Evolutionary conservation across 768 basidiomycete genomes (phyloP), one percentile per base, ranked within the genome.

Genomic region (Omphalotus guepiniiformis): DNA sequence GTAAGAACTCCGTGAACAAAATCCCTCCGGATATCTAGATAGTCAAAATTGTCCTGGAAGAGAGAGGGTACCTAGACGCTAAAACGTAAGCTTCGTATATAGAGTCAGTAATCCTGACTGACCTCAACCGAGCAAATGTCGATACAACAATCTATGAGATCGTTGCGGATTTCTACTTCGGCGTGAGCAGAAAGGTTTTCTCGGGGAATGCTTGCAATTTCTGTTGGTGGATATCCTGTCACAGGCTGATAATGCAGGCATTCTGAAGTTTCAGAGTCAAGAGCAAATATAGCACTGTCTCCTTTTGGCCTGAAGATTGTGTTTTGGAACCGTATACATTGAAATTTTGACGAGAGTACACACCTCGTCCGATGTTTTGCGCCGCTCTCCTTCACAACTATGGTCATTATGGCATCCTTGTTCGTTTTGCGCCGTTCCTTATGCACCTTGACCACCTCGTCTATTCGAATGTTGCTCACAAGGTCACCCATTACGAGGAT

Each of bases 31-130:
- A 98, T 78, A 66, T 94, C 92, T 12, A 83, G 82, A 59, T 94
- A 97, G 68, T 98, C 96, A 59, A 99, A 99, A 68, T 98, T 98
- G 68, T 98, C 96, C 63, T 94, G 93, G 70, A 98, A 99, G 4
- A 97, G 63, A 1, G 94, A 94, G 1, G 93, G 93, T 29, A 98
- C 89, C 88, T 96, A 56, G 41, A 46, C 48, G 30, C 13, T 28
- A 50, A 27, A 39, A 9, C 41, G 21, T 46, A 16, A 39, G 42
- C 19, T 26, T 28, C 36, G 7, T n/a, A 22, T 16, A 39, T 22
- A 4, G 28, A 15, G 16, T 26, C 15, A 21, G 32, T 3, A 38
- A 29, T 54, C 41, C 39, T 8, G n/a, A 28, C 73, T 25, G 40
- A 91, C 93, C 75, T 96, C 93, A 18, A 92, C 84, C 18, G 90